Conservation (phyloP, 2,329 filamentous ascomycete species). For the Neonectria sp. region DNA sequence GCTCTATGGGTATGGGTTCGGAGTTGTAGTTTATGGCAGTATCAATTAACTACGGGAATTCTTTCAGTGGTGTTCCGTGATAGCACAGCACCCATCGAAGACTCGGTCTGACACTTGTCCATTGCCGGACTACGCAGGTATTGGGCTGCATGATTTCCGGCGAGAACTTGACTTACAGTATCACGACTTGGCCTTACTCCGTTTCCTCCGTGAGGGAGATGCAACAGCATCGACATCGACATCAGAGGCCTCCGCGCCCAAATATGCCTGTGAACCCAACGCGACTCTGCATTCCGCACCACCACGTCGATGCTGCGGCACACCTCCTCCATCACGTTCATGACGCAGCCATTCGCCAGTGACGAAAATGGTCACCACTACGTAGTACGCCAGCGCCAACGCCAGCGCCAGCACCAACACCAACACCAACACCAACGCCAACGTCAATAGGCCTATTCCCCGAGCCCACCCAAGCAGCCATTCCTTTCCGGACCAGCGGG, state of each 20-base stretch:
- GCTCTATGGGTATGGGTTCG: constrained; percentile 6
- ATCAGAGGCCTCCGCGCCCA: background rate
- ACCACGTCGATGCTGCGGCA: background rate
- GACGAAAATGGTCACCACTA: constrained; percentile 4
- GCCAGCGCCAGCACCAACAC: constrained; percentile 7
- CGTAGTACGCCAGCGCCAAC: constrained; percentile 12
- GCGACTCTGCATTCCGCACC: background rate
- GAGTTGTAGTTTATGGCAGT: constrained; percentile 22
- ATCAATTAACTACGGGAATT: constrained; percentile 6
- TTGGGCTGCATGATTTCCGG: background rate
- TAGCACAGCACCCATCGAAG: background rate
- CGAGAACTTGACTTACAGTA: background rate
- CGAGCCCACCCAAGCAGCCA: constrained; percentile 7
- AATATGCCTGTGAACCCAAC: background rate
- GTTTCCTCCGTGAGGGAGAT: background rate
- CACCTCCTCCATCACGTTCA: background rate
- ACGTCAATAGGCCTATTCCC: constrained; percentile 6
- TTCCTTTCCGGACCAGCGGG: constrained; percentile 16
- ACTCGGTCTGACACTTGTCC: background rate
- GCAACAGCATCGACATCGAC: no score
- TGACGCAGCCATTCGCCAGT: constrained; percentile 7
- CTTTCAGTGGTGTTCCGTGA: background rate
- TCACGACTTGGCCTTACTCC: background rate
- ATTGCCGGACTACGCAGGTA: background rate
- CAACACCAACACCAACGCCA: constrained; percentile 11